Evolutionary conservation across 768 basidiomycete species (phyloP).

Genomic region (Phaeolepiota aurea): DNA sequence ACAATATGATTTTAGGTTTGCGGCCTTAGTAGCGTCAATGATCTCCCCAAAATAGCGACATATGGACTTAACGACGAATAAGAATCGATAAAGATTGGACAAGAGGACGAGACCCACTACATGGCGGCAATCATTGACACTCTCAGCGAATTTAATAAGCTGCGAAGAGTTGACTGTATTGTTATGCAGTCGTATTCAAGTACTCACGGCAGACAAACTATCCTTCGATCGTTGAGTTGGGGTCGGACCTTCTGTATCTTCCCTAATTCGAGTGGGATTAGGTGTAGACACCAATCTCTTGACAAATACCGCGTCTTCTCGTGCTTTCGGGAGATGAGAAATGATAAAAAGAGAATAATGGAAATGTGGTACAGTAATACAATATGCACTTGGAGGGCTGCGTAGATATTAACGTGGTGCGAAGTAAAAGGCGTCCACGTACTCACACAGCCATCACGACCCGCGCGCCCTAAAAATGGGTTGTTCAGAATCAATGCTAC

Average conservation of each 20-base stretch:
- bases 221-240: constrained; percentile 62
- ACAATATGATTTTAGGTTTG: constrained; percentile 45
- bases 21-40: constrained; percentile 40
- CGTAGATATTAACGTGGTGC: not conserved
- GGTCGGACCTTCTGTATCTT: constrained; percentile 38
- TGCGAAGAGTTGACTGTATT: constrained; percentile 8
- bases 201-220: constrained; percentile 54
- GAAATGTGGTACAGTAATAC: constrained; percentile 73
- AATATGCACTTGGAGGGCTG: constrained; percentile 76
- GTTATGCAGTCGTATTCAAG: not conserved
- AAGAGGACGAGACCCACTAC: constrained; percentile 35
- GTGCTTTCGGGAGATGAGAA: constrained; percentile 32
- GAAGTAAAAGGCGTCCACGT: constrained; percentile 1
- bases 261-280: constrained; percentile 38
- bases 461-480: constrained; percentile 53
- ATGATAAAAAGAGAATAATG: not conserved
- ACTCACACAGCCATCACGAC: constrained; percentile 64
- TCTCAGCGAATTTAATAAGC: constrained; percentile 49
- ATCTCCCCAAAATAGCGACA: constrained; percentile 77
- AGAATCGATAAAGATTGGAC: not conserved
- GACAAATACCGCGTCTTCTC: constrained; percentile 62
- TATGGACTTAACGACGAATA: constrained; percentile 44
- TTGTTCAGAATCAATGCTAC: constrained; percentile 3
- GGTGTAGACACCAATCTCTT: constrained; percentile 40
- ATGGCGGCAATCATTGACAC: constrained; percentile 54